Evolutionary conservation across 305 asterid species (phyloP).

Genomic region (Rubia occidens): DNA sequence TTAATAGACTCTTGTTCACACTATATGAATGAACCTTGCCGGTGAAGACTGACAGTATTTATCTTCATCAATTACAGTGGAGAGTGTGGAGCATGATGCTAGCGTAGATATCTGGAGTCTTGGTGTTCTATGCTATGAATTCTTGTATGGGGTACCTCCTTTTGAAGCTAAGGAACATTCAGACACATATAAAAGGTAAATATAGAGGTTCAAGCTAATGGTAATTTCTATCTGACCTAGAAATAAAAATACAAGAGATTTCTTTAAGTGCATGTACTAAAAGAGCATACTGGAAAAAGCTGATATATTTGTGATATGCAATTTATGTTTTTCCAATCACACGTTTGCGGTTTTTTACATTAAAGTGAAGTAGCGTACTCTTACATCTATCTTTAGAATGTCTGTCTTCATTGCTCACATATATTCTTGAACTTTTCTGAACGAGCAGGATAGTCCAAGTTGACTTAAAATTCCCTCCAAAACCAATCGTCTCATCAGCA

Average conservation of each 20-base stretch:
- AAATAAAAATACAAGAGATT: neutral
- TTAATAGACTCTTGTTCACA: neutral
- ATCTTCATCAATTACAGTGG: conserved; percentile 49
- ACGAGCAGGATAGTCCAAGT: conserved; percentile 88
- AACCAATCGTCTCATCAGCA: conserved; percentile 62
- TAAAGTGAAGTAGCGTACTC: neutral
- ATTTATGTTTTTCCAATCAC: neutral
- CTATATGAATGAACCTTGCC: neutral
- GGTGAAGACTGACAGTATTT: neutral
- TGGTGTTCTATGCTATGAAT: conserved; percentile 86
- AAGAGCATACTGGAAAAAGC: neutral
- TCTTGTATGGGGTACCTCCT: conserved; percentile 88
- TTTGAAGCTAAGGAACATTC: conserved; percentile 91
- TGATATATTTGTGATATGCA: neutral
- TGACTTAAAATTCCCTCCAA: conserved; percentile 79
- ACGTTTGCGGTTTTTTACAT: neutral
- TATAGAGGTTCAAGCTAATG: neutral
- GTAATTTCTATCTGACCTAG: neutral
- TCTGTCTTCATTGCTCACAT: neutral
- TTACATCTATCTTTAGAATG: neutral
- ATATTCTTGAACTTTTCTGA: neutral
- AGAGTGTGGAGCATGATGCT: conserved; percentile 86
- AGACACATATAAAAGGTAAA: conserved; percentile 87
- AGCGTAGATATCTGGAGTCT: conserved; percentile 95
- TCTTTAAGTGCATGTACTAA: neutral